Percentiles rank a stretch among this genome's conserved stretches.
These are phyloP conservation scores for Phialophora chinensis DNA, from an alignment of 2,329 filamentous ascomycete species.

Conservation along the genomic window DNA sequence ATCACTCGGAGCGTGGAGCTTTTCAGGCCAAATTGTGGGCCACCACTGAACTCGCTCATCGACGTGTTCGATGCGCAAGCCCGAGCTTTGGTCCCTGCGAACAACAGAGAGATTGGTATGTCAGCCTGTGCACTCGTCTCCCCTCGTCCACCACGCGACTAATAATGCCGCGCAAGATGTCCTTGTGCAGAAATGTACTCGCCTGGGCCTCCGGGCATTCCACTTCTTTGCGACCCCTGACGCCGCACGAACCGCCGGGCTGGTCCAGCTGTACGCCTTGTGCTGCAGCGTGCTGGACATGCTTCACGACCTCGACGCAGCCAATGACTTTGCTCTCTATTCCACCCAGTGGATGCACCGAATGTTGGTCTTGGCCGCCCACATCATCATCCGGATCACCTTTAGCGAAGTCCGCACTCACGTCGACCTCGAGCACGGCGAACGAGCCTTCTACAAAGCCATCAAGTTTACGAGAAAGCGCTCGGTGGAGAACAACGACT, in stretches of 20 bases:
- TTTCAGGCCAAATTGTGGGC: conserved; percentile 1
- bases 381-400: conserved; percentile 13
- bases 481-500: conserved; percentile 16
- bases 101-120: conserved; percentile 12
- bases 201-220: conserved; percentile 19
- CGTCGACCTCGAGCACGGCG: conserved; percentile 15
- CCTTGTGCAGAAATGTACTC: conserved; percentile 20
- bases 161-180: conserved; percentile 10
- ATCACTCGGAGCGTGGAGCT: conserved; percentile 17
- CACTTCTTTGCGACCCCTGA: conserved; percentile 23
- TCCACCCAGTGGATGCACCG: conserved; percentile 9
- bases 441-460: conserved; percentile 18
- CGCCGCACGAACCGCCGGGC: conserved; percentile 3
- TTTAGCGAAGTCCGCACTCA: conserved; percentile 8
- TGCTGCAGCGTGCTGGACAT: conserved; percentile 21
- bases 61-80: conserved; percentile 25
- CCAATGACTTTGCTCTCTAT: conserved; percentile 9
- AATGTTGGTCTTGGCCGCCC: conserved; percentile 12
- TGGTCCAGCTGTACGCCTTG: conserved; percentile 15
- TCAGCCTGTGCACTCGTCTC: not conserved
- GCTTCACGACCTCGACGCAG: conserved; percentile 15
- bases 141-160: not conserved
- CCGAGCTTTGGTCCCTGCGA: conserved; percentile 9
- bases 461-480: conserved; percentile 15
- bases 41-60: conserved; percentile 22